phyloP scores from a whole-genome alignment of 2,329 filamentous ascomycete genomes.

The Alternaria postmessia region DNA sequence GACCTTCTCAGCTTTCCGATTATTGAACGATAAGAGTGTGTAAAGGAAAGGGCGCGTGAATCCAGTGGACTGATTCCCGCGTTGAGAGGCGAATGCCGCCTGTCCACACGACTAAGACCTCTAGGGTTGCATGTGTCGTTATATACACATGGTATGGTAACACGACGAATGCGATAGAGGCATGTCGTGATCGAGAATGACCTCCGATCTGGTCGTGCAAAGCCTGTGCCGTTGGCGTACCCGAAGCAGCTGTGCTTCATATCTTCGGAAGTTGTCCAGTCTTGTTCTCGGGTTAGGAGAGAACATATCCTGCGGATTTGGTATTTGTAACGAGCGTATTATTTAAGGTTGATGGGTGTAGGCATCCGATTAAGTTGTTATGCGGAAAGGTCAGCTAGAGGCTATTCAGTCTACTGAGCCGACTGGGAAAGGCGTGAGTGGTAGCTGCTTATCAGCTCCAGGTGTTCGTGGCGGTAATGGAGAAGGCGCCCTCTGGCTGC shows the following conservation, averaged over 20 bases:
- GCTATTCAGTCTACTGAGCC: neutral
- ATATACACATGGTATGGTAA: neutral
- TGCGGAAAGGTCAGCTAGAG: neutral
- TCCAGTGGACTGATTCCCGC: neutral
- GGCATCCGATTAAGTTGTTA: neutral
- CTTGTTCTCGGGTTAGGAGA: neutral
- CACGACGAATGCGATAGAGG: neutral
- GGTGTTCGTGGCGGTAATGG: constrained; percentile 12
- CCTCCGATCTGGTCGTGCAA: too few relatives aligned
- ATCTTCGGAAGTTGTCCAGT: neutral
- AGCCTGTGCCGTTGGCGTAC: neutral
- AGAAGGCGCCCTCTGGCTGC: constrained; percentile 14
- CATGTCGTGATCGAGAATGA: neutral
- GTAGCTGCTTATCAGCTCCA: constrained; percentile 38
- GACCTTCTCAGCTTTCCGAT: neutral
- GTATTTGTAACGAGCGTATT: neutral
- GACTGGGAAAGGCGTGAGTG: constrained; percentile 44
- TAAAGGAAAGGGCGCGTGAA: neutral
- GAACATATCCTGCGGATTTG: neutral
- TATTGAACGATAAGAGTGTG: neutral
- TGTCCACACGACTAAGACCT: neutral
- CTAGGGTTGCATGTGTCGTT: neutral
- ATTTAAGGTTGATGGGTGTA: neutral
- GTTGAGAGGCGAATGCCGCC: too few relatives aligned
- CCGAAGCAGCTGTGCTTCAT: neutral